Evolutionary conservation across 1,139 yeast species (phyloP).

Genomic region (Geotrichum carabidarum): DNA sequence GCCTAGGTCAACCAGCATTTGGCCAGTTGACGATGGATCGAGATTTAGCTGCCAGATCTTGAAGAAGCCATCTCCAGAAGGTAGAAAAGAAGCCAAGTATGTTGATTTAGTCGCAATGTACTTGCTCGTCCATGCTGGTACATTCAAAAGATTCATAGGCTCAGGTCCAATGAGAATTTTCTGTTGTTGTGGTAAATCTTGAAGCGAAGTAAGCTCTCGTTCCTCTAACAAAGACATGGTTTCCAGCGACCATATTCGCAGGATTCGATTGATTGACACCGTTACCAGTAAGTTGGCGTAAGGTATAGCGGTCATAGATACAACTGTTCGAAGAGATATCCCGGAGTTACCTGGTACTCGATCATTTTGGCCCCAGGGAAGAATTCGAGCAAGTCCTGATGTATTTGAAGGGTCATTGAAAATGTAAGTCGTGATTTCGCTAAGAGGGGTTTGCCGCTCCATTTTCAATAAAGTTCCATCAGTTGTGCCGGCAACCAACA

Average conservation of each 20-base stretch:
- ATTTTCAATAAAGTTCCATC: conserved; percentile 60
- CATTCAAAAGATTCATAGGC: conserved; percentile 15
- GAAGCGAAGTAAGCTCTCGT: conserved; percentile 7
- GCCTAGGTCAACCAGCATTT: conserved; percentile 34
- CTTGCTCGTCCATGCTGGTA: conserved; percentile 5
- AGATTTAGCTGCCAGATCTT: conserved; percentile 41
- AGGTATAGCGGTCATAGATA: conserved; percentile 26
- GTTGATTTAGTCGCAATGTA: conserved; percentile 12
- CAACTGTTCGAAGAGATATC: conserved; percentile 29
- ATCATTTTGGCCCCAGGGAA: conserved; percentile 26
- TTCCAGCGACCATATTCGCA: conserved; percentile 33
- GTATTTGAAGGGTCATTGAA: conserved; percentile 28
- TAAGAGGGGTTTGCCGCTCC: conserved; percentile 41
- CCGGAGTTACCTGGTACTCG: conserved; percentile 34
- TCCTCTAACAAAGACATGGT: conserved; percentile 21
- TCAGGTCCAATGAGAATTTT: conserved; percentile 11
- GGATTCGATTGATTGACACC: conserved; percentile 29
- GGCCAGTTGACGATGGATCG: conserved; percentile 19
- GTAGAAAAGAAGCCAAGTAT: conserved; percentile 38
- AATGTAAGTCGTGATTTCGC: conserved; percentile 21
- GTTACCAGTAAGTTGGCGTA: conserved; percentile 25
- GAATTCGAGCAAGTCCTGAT: conserved; percentile 22
- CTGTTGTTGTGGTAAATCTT: neutral
- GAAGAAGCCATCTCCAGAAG: conserved; percentile 44
- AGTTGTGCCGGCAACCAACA: conserved; percentile 52